Conservation (phyloP, 129 eudicot species). For the Daucus carota region DH1_v3.0 NC_030383.2:47135001-47135500, state of each 20-base stretch:
- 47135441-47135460: background rate
- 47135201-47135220: slow-evolving; percentile 8
- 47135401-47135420: background rate
- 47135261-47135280: slow-evolving; percentile 32
- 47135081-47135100: slow-evolving; percentile 19
- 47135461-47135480: background rate
- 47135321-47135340: background rate
- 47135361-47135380: background rate
- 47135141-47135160: background rate
- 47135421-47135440: background rate
- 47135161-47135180: background rate
- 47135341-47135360: background rate
- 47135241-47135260: slow-evolving; percentile 18
- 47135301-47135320: slow-evolving; percentile 11
- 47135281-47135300: slow-evolving; percentile 26
- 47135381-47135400: background rate
- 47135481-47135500: background rate
- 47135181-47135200: slow-evolving; percentile 16
- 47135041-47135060: slow-evolving; percentile 20
- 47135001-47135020: slow-evolving; percentile 17
- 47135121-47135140: background rate
- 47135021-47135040: slow-evolving; percentile 12
- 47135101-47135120: background rate
- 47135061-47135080: slow-evolving; percentile 38
- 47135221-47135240: slow-evolving; percentile 17